phyloP scores from a whole-genome alignment of 2,329 filamentous ascomycete species.

The Macrophomina tecta region DNA sequence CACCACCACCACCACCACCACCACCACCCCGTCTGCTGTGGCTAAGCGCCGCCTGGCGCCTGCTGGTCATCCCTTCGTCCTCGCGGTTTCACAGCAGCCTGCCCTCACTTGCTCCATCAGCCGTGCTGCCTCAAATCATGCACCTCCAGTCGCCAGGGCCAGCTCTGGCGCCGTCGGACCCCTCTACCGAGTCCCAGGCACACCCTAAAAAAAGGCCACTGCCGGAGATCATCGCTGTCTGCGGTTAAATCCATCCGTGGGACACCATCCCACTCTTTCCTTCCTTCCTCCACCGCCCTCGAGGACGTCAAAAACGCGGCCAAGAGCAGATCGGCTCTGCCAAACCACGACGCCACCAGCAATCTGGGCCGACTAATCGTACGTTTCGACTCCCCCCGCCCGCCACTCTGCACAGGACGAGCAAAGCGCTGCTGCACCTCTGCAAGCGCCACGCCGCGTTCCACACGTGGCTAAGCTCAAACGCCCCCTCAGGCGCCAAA shows the following conservation, averaged over 20 bases:
- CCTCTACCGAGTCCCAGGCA: not conserved
- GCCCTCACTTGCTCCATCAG: not conserved
- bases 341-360: not conserved
- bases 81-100: not conserved
- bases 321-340: not conserved
- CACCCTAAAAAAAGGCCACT: not conserved
- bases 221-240: not conserved
- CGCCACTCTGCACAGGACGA: not conserved
- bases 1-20: not conserved
- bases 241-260: not conserved
- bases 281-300: not conserved
- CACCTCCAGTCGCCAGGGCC: no score
- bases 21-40: not conserved
- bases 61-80: not conserved
- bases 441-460: not conserved
- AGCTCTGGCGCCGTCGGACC: not conserved
- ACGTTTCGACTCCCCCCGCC: not conserved
- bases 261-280: not conserved
- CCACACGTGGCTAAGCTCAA: not conserved
- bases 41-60: not conserved
- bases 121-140: no score
- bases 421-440: not conserved
- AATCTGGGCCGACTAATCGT: not conserved
- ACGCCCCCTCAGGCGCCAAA: not conserved
- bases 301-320: not conserved